Evolutionary conservation across 192 early-diverging fungal genomes (phyloP), one percentile per base, ranked within the genome.

Genomic region (Rhizophagus sp.): DNA sequence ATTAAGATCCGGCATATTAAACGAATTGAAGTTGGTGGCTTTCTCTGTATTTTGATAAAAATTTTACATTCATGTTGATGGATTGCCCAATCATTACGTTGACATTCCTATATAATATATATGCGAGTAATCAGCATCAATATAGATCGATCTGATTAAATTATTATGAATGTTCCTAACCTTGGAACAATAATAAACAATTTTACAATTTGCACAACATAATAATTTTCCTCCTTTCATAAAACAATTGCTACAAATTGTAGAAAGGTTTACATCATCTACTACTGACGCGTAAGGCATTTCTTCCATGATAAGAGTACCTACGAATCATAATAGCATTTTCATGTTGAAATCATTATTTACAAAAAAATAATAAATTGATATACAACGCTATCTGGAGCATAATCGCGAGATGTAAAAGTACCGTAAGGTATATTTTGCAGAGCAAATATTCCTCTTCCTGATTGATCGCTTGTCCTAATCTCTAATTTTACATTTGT

Each of bases 41-140:
- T 72, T 49, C 80, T 72, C 34, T 76, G 39, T 17, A 84, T 68
- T 30, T 49, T 78, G 11, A 63, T 63, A 78, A 81, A 62, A 19
- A 82, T 25, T 27, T 81, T 79, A 62, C 85, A 87, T 81, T 86
- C 84, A 10, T 79, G 41, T 30, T 85, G 84, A 66, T 87, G 85
- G n/a, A 49, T 25, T 65, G 25, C 13, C 84, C 82, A 84, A 63
- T 87, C 85, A 34, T 50, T 39, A 39, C 34, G 24, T 47, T 83
- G 72, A 47, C 84, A 83, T 64, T 65, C 22, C 79, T 80, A 25
- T 24, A 74, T 7, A 44, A 17, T n/a, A 33, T 0, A 52, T 3
- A 50, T 4, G 47, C 12, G 19, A 62, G 11, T 12, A 19, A 33
- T 36, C 41, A 57, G 52, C 52, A 22, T 11, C 17, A 57, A 19